These are phyloP conservation scores for Pholiota adiposa DNA, from an alignment of 1,284 basidiomycete genomes.

Conservation along the genomic window DNA sequence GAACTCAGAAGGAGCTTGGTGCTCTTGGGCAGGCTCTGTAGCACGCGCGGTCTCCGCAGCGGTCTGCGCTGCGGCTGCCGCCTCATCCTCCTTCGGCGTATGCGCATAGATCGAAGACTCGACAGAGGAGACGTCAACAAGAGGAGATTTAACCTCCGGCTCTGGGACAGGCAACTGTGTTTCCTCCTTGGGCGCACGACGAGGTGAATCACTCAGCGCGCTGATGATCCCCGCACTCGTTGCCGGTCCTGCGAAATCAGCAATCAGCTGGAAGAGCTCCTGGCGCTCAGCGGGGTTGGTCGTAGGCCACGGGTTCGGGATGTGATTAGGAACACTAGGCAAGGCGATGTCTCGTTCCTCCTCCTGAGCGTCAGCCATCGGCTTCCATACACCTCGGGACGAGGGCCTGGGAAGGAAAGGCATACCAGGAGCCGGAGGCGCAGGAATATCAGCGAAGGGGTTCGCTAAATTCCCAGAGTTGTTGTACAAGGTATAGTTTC, in stretches of 20 bases:
- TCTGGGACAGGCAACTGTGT: neutral
- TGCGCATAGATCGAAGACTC: constrained; percentile 2
- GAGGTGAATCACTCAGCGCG: constrained; percentile 5
- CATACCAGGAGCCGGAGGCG: neutral
- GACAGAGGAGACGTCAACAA: constrained; percentile 5
- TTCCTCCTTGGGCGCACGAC: neutral
- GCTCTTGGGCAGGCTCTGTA: too few relatives aligned
- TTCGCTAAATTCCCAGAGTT: constrained; percentile 12
- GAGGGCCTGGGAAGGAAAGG: neutral
- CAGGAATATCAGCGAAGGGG: constrained; percentile 19
- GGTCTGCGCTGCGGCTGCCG: neutral
- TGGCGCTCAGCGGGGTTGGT: constrained; percentile 22
- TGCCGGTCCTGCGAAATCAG: constrained; percentile 17
- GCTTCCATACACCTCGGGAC: neutral
- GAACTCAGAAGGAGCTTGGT: constrained; percentile 3
- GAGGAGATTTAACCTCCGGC: neutral
- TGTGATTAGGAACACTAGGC: constrained; percentile 21
- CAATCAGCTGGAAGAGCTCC: constrained; percentile 24
- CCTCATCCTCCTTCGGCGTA: neutral
- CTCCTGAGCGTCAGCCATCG: neutral
- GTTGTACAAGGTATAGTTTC: neutral
- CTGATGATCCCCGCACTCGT: constrained; percentile 5
- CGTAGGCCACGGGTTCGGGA: constrained; percentile 25
- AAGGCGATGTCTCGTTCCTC: constrained; percentile 9
- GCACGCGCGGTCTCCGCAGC: neutral